Evolutionary conservation across 495 filamentous ascomycete species (phyloP).

Genomic region (Hypoxylon fuscum): DNA sequence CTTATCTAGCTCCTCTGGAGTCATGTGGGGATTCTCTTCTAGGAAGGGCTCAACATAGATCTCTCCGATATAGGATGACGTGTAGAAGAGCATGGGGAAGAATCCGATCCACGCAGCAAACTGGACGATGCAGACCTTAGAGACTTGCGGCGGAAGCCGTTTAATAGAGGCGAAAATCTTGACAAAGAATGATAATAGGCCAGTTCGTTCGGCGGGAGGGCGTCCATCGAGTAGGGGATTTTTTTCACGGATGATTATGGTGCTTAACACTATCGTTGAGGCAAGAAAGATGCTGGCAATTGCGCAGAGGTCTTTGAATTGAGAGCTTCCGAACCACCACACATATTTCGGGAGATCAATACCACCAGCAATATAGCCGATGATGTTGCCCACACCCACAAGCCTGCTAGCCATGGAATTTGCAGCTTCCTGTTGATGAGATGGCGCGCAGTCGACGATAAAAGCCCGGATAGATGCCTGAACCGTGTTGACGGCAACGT

Average conservation of each 20-base stretch:
- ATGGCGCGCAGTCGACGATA: slow-evolving; percentile 87
- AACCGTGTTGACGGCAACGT: slow-evolving; percentile 94
- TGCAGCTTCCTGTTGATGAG: slow-evolving; percentile 86
- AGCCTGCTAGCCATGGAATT: slow-evolving; percentile 88
- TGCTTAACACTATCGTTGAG: slow-evolving; percentile 72
- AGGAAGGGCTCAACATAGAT: slow-evolving; percentile 86
- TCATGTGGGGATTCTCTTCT: slow-evolving; percentile 76
- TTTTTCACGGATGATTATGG: slow-evolving; percentile 72
- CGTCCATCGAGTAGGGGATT: slow-evolving; percentile 78
- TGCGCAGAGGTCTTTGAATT: slow-evolving; percentile 89
- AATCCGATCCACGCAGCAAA: slow-evolving; percentile 93
- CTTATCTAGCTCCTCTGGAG: slow-evolving; percentile 73
- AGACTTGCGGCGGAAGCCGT: slow-evolving; percentile 79
- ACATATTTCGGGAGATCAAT: slow-evolving; percentile 74
- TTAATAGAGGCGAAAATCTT: slow-evolving; percentile 78
- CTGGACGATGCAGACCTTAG: slow-evolving; percentile 85
- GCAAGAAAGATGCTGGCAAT: slow-evolving; percentile 77
- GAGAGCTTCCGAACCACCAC: slow-evolving; percentile 80
- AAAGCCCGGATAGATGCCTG: slow-evolving; percentile 90
- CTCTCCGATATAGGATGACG: slow-evolving; percentile 89
- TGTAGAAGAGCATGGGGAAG: slow-evolving; percentile 95
- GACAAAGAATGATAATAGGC: slow-evolving; percentile 80
- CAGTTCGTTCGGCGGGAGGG: slow-evolving; percentile 63
- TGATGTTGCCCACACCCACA: slow-evolving; percentile 84
- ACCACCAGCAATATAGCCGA: slow-evolving; percentile 85